Conservation (phyloP, 225 moss, liverwort and hornwort species). For the Polytrichum commune region DNA sequence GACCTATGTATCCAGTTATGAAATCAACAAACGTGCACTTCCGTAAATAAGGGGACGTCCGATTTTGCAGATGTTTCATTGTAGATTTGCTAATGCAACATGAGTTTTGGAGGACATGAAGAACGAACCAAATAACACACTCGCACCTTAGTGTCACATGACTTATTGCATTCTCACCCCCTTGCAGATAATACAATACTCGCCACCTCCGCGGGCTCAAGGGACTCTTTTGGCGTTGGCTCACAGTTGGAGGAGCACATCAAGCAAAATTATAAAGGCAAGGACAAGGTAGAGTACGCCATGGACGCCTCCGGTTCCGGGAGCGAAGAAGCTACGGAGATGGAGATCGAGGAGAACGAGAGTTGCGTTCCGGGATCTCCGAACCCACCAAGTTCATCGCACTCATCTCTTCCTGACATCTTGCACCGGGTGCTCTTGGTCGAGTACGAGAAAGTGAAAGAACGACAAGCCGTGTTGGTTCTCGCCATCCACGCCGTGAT, state of each 20-base stretch:
- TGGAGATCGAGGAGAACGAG: constrained; percentile 46
- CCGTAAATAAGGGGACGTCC: no score
- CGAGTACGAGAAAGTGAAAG: constrained; percentile 63
- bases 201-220: constrained; percentile 11
- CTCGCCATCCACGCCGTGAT: constrained; percentile 93
- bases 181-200: no score
- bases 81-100: no score
- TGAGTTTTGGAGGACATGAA: no score
- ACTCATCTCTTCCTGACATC: constrained; percentile 67
- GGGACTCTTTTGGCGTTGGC: constrained; percentile 25
- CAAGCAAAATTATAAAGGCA: constrained; percentile 30
- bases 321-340: constrained; percentile 27
- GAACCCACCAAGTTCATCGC: constrained; percentile 10
- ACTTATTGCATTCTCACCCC: no score
- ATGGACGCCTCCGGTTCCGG: constrained; percentile 28
- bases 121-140: no score
- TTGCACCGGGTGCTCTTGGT: constrained; percentile 68
- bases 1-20: no score
- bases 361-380: constrained; percentile 14
- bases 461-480: constrained; percentile 61
- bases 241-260: constrained; percentile 16
- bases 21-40: no score
- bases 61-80: no score
- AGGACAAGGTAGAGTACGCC: constrained; percentile 31
- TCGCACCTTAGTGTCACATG: no score